Conservation (phyloP, 306 rosid species). For the Casuarina cunninghamiana region DNA sequence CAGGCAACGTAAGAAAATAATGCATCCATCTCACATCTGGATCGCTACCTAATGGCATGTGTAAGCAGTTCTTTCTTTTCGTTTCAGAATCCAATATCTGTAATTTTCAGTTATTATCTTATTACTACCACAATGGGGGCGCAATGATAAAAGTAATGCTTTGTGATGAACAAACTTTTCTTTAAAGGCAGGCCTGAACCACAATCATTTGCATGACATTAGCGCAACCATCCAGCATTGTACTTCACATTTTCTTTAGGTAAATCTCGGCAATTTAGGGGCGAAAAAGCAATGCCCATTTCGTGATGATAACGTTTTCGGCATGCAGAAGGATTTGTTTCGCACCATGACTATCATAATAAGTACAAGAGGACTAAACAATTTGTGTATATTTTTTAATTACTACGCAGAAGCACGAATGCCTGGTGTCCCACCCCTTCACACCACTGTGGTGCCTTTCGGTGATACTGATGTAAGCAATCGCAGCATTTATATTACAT, state of each 20-base stretch:
- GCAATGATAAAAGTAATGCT: neutral
- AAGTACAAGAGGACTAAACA: neutral
- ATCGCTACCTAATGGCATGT: neutral
- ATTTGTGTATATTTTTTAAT: conserved; percentile 2
- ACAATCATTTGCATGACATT: neutral
- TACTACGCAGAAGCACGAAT: conserved; percentile 23
- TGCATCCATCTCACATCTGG: neutral
- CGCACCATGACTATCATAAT: neutral
- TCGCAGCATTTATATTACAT: conserved; percentile 19
- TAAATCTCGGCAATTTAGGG: neutral
- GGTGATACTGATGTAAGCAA: conserved; percentile 55
- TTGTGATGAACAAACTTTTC: neutral
- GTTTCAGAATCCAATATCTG: neutral
- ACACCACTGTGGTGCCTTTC: conserved; percentile 45
- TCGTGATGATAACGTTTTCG: neutral
- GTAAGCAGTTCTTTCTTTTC: neutral
- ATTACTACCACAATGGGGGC: neutral
- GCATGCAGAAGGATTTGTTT: neutral
- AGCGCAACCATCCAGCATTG: neutral
- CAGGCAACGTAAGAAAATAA: neutral
- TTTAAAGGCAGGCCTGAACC: conserved; percentile 1
- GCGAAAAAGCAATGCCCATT: neutral
- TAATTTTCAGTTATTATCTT: neutral
- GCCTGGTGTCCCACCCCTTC: conserved; percentile 30
- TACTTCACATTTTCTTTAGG: neutral